These are phyloP conservation scores for Neofusicoccum parvum DNA, from an alignment of 2,329 filamentous ascomycete genomes.

Conservation along the genomic window DNA sequence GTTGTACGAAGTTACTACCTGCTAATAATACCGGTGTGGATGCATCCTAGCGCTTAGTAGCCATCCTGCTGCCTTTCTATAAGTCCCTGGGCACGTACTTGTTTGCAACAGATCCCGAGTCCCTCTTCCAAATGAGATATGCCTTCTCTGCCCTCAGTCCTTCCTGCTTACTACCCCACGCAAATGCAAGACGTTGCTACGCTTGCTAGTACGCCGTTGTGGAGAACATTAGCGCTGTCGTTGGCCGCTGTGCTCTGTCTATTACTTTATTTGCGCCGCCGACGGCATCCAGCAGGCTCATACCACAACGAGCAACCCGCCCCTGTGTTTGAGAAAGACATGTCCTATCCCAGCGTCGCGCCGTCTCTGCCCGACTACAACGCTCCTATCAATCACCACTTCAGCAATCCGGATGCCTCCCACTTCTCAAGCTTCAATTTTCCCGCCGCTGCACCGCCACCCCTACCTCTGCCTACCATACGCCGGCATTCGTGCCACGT, in stretches of 20 bases:
- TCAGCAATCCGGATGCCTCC: background rate
- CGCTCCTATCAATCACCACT: background rate
- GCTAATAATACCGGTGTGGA: constrained; percentile 1
- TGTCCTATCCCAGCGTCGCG: background rate
- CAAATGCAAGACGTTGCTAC: constrained; percentile 4
- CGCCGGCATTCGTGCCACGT: constrained; percentile 2
- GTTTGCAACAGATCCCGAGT: background rate
- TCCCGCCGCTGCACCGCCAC: constrained; percentile 1
- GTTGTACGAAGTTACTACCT: constrained; percentile 10
- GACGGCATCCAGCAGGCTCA: background rate
- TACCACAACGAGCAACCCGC: background rate
- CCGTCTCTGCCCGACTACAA: background rate
- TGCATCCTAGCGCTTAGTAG: constrained; percentile 17
- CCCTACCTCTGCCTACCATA: constrained; percentile 4
- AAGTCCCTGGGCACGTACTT: constrained; percentile 5
- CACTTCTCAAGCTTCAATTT: background rate
- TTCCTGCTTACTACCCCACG: background rate
- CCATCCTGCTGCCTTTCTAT: constrained; percentile 1
- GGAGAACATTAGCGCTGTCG: background rate
- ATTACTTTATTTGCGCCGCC: constrained; percentile 2
- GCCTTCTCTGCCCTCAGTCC: background rate
- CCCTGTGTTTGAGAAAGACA: background rate
- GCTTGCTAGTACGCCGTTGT: background rate
- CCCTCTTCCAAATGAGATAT: background rate
- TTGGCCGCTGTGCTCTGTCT: constrained; percentile 4